Base-by-base conservation (phyloP, 2,329 filamentous ascomycete genomes). In the Nemania bipapillata region DNA sequence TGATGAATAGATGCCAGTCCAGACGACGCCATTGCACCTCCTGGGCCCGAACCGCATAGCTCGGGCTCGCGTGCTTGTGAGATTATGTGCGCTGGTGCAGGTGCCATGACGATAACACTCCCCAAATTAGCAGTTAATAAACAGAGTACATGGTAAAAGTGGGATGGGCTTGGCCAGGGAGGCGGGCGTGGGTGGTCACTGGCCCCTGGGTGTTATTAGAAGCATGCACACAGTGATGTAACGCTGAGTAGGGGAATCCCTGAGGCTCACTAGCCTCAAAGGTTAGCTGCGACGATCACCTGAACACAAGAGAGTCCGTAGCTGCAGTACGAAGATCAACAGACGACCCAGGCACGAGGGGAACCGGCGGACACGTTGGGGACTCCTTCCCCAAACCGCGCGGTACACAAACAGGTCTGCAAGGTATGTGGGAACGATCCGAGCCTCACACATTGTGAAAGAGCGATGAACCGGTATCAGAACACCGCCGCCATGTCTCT, bases 251-350 rank as follows among this genome's bases (percentile, higher is more conserved):
- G 59, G 59, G 63, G 59, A 65, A 67, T 68, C 66, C 67, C 53
- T 70, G 68, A 66, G 68, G 60, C 61, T 64, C 30, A 57, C 59
- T 71, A 70, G 63, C 60, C 61, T 71, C 67, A 65, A 71, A 63
- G 37, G 64, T 63, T 66, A 70, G 66, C 64, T 60, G 56, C 28
- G 65, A 50, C 60, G 70, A 72, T 72, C 70, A 72, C 62, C 60
- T 71, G 70, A 61, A 58, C 63, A 63, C 42, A 54, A 59, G 17
- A 49, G 53, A 20, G 55, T 32, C 24, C 61, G 42, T 53, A 56
- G 57, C 67, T 71, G 70, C 61, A 37, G 67, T 65, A 49, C 67
- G 22, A 58, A 15, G 58, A 62, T 55, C 63, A 53, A 53, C 70
- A 65, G 60, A 47, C 58, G 65, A 68, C 67, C 61, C 67, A 60